These are phyloP conservation scores for Garcia nutans DNA, from an alignment of 345 rosid genomes.

Conservation along the genomic window DNA sequence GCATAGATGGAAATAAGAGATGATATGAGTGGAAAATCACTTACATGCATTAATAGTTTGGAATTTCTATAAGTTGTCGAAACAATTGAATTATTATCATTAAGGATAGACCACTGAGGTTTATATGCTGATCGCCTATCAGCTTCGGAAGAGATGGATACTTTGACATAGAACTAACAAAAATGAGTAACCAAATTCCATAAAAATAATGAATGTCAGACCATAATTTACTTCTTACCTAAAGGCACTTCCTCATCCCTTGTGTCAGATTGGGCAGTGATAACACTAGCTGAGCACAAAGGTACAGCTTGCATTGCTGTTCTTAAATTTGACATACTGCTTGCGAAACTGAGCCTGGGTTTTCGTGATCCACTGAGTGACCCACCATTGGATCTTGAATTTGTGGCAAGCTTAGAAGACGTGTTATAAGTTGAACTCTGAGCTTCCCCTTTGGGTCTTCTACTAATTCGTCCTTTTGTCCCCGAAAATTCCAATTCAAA, in stretches of 20 bases:
- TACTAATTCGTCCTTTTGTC: conserved; percentile 39
- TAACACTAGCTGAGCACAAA: conserved; percentile 9
- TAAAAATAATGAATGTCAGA: conserved; percentile 1
- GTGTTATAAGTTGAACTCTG: conserved; percentile 23
- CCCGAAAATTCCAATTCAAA: conserved; percentile 45
- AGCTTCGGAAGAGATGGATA: conserved; percentile 23
- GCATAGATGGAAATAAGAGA: conserved; percentile 4
- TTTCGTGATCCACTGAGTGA: conserved; percentile 21
- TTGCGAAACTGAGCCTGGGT: conserved; percentile 9
- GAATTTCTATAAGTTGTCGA: conserved; percentile 21
- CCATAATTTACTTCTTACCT: conserved; percentile 32
- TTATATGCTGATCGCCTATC: conserved; percentile 43
- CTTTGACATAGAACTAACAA: conserved; percentile 16
- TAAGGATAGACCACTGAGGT: conserved; percentile 28
- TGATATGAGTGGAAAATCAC: conserved; percentile 6
- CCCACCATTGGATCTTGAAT: conserved; percentile 15
- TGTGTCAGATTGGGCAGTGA: conserved; percentile 12
- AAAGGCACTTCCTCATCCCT: conserved; percentile 25
- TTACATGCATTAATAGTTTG: conserved; percentile 38
- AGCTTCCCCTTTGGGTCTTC: conserved; percentile 32
- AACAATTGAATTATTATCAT: conserved; percentile 23
- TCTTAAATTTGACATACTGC: conserved; percentile 25
- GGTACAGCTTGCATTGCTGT: conserved; percentile 17
- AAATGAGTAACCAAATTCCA: not conserved
- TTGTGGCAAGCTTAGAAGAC: conserved; percentile 26